Evolutionary conservation across 257 asterid species (phyloP).

Genomic region (Paulownia fortunei): DNA sequence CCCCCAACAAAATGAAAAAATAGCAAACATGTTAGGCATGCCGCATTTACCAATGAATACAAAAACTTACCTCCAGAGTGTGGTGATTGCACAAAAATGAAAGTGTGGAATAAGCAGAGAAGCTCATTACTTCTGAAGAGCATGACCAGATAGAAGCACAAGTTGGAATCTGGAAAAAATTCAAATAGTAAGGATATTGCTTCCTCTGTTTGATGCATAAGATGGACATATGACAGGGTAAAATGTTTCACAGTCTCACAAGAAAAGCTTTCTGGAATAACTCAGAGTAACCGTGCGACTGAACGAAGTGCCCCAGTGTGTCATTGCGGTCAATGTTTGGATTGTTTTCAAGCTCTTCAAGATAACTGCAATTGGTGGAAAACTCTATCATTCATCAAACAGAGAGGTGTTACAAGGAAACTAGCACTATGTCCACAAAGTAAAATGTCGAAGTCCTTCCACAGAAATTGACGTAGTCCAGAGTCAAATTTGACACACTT

Average conservation of each 20-base stretch:
- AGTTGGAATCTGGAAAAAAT: slow-evolving; percentile 40
- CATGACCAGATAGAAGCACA: slow-evolving; percentile 83
- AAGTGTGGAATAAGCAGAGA: slow-evolving; percentile 71
- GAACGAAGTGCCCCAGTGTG: slow-evolving; percentile 38
- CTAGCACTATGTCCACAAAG: too few relatives aligned
- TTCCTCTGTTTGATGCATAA: not conserved
- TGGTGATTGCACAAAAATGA: slow-evolving; percentile 65
- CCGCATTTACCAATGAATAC: not conserved
- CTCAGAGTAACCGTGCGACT: slow-evolving; percentile 20
- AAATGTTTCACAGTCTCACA: not conserved
- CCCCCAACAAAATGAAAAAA: not conserved
- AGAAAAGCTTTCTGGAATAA: slow-evolving; percentile 21
- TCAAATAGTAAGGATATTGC: not conserved
- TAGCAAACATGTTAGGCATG: not conserved
- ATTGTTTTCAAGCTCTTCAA: slow-evolving; percentile 63
- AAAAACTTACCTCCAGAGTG: slow-evolving; percentile 60
- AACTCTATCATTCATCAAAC: not conserved
- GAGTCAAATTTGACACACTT: too few relatives aligned
- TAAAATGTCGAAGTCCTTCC: not conserved
- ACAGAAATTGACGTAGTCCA: not conserved
- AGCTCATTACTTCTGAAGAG: slow-evolving; percentile 56
- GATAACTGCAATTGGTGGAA: slow-evolving; percentile 47
- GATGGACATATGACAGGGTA: not conserved
- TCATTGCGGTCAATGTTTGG: slow-evolving; percentile 64
- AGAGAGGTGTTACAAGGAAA: not conserved